phyloP scores from a whole-genome alignment of 345 rosid species.

The Clarkia xantiana region DNA sequence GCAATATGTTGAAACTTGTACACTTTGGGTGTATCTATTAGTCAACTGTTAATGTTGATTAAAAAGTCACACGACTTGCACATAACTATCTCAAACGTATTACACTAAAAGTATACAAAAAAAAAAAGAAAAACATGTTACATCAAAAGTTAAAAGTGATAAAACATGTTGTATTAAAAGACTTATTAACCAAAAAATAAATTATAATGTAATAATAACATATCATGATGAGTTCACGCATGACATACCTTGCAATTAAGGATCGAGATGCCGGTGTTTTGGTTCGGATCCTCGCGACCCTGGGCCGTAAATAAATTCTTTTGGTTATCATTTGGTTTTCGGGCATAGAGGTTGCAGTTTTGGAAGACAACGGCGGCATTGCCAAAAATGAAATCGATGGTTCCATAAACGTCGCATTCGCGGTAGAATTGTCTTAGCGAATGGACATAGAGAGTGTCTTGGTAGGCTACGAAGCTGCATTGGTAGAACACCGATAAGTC shows the following conservation, averaged over 20 bases:
- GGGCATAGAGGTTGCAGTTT: slow-evolving; percentile 53
- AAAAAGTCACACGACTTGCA: no score
- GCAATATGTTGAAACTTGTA: no score
- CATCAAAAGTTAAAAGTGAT: no score
- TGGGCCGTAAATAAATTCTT: slow-evolving; percentile 60
- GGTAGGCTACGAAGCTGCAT: slow-evolving; percentile 64
- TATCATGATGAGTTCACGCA: no score
- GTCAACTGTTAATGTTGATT: no score
- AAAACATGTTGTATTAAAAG: no score
- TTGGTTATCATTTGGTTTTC: slow-evolving; percentile 44
- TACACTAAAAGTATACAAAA: no score
- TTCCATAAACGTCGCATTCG: slow-evolving; percentile 63
- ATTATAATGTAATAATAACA: no score
- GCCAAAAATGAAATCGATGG: slow-evolving; percentile 61
- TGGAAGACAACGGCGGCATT: slow-evolving; percentile 67
- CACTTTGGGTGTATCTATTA: no score
- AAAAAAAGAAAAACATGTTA: no score
- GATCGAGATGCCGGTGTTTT: slow-evolving; percentile 55
- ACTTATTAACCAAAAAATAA: no score
- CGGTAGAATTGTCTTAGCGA: slow-evolving; percentile 61
- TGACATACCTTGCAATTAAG: slow-evolving; percentile 31
- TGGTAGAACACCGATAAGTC: slow-evolving; percentile 59
- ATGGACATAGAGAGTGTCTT: slow-evolving; percentile 66
- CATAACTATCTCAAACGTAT: no score
- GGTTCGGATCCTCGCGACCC: slow-evolving; percentile 39